A percentile compares a stretch with the other conserved stretches of the same genome.
Evolutionary conservation across 2,329 filamentous ascomycete genomes (phyloP).

Genomic region (Bipolaris sorokiniana): DNA sequence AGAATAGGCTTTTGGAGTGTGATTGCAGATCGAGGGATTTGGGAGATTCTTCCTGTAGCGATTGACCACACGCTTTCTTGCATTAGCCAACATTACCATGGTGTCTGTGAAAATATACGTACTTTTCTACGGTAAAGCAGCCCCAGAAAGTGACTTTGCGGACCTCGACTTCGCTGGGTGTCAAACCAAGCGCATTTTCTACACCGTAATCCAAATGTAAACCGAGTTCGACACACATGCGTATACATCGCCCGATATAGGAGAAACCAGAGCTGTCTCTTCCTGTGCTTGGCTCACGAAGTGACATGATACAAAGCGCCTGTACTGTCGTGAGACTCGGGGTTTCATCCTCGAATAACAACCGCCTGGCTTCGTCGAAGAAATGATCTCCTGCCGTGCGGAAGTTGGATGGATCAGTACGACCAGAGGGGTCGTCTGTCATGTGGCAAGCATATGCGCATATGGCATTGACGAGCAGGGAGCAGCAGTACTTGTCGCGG

Average conservation of each 20-base stretch:
- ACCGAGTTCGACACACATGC: constrained; percentile 74
- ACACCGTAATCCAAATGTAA: constrained; percentile 60
- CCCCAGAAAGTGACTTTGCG: constrained; percentile 62
- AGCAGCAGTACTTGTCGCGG: constrained; percentile 68
- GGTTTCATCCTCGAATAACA: constrained; percentile 64
- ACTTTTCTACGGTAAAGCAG: constrained; percentile 58
- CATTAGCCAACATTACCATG: constrained; percentile 10
- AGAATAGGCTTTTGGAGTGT: constrained; percentile 55
- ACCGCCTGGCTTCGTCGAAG: constrained; percentile 70
- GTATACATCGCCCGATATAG: constrained; percentile 73
- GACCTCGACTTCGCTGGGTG: constrained; percentile 54
- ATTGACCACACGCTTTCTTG: constrained; percentile 53
- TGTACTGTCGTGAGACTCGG: constrained; percentile 74
- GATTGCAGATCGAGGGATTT: constrained; percentile 57
- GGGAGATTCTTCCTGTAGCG: constrained; percentile 55
- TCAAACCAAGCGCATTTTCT: constrained; percentile 39
- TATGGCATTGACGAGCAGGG: constrained; percentile 69
- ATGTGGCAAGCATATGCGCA: constrained; percentile 72
- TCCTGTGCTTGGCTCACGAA: constrained; percentile 74
- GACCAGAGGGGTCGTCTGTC: constrained; percentile 68
- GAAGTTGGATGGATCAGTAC: constrained; percentile 66
- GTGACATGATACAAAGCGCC: constrained; percentile 76
- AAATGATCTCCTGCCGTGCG: constrained; percentile 75
- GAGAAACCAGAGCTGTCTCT: constrained; percentile 76
- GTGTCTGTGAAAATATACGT: constrained; percentile 27